Conservation (phyloP, 1,284 basidiomycete genomes). For the Leucoagaricus sp. region DNA sequence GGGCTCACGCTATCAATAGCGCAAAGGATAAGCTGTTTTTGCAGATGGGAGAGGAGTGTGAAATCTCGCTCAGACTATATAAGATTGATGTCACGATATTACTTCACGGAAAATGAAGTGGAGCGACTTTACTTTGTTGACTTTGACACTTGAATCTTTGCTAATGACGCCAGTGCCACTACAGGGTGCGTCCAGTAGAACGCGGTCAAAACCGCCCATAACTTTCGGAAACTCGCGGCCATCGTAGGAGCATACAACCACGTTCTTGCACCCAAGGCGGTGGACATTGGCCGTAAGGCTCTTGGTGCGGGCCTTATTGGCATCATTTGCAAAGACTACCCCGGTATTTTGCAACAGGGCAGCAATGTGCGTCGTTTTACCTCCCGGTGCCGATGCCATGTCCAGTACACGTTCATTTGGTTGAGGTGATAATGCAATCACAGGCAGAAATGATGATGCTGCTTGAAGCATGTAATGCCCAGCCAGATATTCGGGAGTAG, state of each 20-base stretch:
- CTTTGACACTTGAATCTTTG: slow-evolving; percentile 97
- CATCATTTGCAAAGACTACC: slow-evolving; percentile 97
- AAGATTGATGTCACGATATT: slow-evolving; percentile 16
- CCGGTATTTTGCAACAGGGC: slow-evolving; percentile 98
- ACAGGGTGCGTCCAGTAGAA: slow-evolving; percentile 96
- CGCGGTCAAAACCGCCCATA: slow-evolving; percentile 97
- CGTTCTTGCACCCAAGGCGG: slow-evolving; percentile 97
- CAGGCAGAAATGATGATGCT: slow-evolving; percentile 98
- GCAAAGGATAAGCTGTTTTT: slow-evolving; percentile 98
- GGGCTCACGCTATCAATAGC: slow-evolving; percentile 96
- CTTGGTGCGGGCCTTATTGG: slow-evolving; percentile 94
- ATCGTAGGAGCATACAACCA: slow-evolving; percentile 97
- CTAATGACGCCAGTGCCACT: slow-evolving; percentile 98
- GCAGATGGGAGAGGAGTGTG: slow-evolving; percentile 90
- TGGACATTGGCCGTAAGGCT: slow-evolving; percentile 97
- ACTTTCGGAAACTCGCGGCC: slow-evolving; percentile 99
- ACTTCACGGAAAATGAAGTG: background rate
- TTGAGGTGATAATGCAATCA: slow-evolving; percentile 93
- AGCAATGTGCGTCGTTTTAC: slow-evolving; percentile 96
- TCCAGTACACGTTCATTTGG: slow-evolving; percentile 95
- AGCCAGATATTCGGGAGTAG: slow-evolving; percentile 98
- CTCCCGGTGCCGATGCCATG: slow-evolving; percentile 98
- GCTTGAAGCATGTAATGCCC: slow-evolving; percentile 99
- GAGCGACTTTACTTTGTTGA: slow-evolving; percentile 83
- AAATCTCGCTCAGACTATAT: slow-evolving; percentile 91